Percentiles rank a stretch among this genome's conserved stretches.
Evolutionary conservation across 768 basidiomycete genomes (phyloP).

Genomic region (Mycena capillaripes): DNA sequence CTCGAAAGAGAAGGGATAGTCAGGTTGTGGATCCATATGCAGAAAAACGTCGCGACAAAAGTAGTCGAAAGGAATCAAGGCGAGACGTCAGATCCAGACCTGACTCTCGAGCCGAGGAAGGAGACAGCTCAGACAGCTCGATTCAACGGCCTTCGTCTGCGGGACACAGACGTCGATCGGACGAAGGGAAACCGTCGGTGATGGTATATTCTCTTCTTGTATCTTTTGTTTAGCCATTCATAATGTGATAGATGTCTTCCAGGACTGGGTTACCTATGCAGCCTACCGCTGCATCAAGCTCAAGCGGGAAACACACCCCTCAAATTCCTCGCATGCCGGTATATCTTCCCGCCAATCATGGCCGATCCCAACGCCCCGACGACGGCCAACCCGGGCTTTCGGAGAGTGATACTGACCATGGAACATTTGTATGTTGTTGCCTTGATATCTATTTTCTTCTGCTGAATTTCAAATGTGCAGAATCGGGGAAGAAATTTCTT

Average conservation of each 20-base stretch:
- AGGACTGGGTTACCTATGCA: slow-evolving; percentile 15
- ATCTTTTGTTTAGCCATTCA: background rate
- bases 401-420: slow-evolving; percentile 36
- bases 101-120: slow-evolving; percentile 24
- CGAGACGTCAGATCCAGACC: slow-evolving; percentile 13
- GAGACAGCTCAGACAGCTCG: slow-evolving; percentile 33
- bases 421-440: slow-evolving; percentile 8
- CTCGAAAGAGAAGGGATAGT: slow-evolving; percentile 29
- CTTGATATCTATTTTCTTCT: background rate
- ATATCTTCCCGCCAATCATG: slow-evolving; percentile 31
- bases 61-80: slow-evolving; percentile 27
- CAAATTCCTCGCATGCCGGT: slow-evolving; percentile 36
- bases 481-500: slow-evolving; percentile 18
- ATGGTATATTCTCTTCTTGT: slow-evolving; percentile 16
- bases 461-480: background rate
- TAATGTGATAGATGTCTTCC: slow-evolving; percentile 12
- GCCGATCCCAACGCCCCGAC: slow-evolving; percentile 21
- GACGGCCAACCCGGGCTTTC: slow-evolving; percentile 29
- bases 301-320: slow-evolving; percentile 37
- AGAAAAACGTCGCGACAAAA: slow-evolving; percentile 22
- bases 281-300: slow-evolving; percentile 32
- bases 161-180: background rate
- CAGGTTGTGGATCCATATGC: slow-evolving; percentile 5
- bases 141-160: slow-evolving; percentile 19
- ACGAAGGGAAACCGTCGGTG: slow-evolving; percentile 7